Conservation (phyloP, 2,329 filamentous ascomycete species). For the Exophiala aquamarina region DNA sequence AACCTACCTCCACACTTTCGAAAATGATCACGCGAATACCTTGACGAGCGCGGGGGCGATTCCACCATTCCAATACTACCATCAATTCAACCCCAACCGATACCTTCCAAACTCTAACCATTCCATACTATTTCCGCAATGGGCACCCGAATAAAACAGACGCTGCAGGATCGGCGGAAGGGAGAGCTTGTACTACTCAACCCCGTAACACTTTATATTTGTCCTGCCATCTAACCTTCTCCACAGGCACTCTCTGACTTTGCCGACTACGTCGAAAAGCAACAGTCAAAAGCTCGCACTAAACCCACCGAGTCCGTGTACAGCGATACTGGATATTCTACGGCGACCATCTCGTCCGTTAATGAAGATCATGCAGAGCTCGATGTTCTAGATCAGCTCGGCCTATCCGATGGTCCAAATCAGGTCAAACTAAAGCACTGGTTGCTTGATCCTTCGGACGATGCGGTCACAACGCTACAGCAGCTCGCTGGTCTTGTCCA, state of each 20-base stretch:
- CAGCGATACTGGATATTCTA: constrained; percentile 44
- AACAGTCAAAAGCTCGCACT: constrained; percentile 62
- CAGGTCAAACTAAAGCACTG: constrained; percentile 72
- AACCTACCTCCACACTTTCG: background rate
- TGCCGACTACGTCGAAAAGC: constrained; percentile 93
- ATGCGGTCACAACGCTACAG: constrained; percentile 59
- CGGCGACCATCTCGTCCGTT: constrained; percentile 31
- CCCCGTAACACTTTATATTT: constrained; percentile 6
- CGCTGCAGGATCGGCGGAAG: constrained; percentile 76
- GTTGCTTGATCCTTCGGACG: constrained; percentile 59
- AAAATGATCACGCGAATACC: constrained; percentile 47
- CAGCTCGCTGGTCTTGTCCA: constrained; percentile 67
- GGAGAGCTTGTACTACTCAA: constrained; percentile 70
- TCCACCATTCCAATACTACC: constrained; percentile 18
- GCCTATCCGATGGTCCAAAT: constrained; percentile 68
- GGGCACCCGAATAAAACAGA: constrained; percentile 57
- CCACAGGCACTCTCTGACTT: constrained; percentile 83
- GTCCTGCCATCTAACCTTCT: constrained; percentile 8
- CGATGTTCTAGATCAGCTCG: constrained; percentile 79
- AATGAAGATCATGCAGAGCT: constrained; percentile 80
- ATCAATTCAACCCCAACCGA: constrained; percentile 3
- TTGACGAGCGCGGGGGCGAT: constrained; percentile 39
- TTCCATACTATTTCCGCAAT: constrained; percentile 40
- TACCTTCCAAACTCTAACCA: background rate
- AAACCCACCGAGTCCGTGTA: constrained; percentile 39